Evolutionary conservation across 2,329 filamentous ascomycete genomes (phyloP).

Genomic region (Alternaria solani): DNA sequence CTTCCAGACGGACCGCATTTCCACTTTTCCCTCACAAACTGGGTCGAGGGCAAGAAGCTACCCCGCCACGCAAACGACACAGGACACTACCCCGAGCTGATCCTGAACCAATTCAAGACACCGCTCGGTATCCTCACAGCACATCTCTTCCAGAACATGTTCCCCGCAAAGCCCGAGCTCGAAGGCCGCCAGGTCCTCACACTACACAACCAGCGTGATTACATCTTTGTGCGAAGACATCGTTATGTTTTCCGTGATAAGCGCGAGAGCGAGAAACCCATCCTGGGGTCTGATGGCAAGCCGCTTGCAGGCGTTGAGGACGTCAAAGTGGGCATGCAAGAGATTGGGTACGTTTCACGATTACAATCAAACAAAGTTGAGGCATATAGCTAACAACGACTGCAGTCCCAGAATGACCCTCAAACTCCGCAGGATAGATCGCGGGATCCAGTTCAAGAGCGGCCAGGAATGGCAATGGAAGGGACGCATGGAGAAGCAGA

Average conservation of each 20-base stretch:
- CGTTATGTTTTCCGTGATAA: slow-evolving; percentile 94
- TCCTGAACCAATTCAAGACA: slow-evolving; percentile 94
- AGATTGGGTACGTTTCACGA: slow-evolving; percentile 66
- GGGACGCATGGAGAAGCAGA: slow-evolving; percentile 89
- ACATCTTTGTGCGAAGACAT: slow-evolving; percentile 90
- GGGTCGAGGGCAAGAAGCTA: slow-evolving; percentile 85
- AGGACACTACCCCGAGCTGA: slow-evolving; percentile 86
- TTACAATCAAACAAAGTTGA: not conserved
- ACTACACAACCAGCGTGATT: slow-evolving; percentile 93
- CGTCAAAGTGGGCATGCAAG: slow-evolving; percentile 86
- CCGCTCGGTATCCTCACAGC: slow-evolving; percentile 88
- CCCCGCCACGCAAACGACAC: slow-evolving; percentile 89
- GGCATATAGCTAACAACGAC: slow-evolving; percentile 2
- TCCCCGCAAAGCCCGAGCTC: slow-evolving; percentile 83
- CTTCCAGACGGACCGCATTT: slow-evolving; percentile 88
- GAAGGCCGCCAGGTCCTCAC: slow-evolving; percentile 89
- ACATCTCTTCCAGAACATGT: slow-evolving; percentile 78
- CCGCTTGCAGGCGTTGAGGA: slow-evolving; percentile 84
- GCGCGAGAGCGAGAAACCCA: slow-evolving; percentile 83
- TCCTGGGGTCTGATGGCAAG: slow-evolving; percentile 82
- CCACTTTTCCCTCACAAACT: slow-evolving; percentile 90
- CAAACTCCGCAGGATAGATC: slow-evolving; percentile 89
- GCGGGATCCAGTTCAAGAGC: slow-evolving; percentile 78
- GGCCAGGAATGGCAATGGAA: slow-evolving; percentile 98
- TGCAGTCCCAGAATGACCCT: slow-evolving; percentile 69